Evolutionary conservation across 495 filamentous ascomycete genomes (phyloP), one percentile per base, ranked within the genome.

Genomic region (Bathelium albidoporum): DNA sequence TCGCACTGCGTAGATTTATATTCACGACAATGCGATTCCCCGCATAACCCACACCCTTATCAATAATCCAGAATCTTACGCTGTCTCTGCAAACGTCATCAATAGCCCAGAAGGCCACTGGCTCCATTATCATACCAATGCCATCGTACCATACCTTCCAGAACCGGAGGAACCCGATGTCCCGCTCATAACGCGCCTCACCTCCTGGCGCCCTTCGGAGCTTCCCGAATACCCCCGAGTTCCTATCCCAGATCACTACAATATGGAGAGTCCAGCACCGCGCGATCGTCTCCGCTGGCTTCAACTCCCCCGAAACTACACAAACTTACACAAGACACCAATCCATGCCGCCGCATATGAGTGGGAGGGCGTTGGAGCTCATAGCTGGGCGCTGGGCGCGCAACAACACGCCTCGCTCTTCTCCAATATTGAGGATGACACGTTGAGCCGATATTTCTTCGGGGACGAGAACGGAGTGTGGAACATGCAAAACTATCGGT

Each of bases 381-480:
- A 68, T 2, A 74, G 78, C 9, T 83, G 81, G 81, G 76, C 75
- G 2, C 74, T 81, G n/a, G 74, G 75, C 59, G 79, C 79, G 3
- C 81, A 83, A 67, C 78, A 81, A 55, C 81, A 84, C 62, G 82
- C 82, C 64, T 81, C 77, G 2, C 79, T 84, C 62, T 71, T 84
- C 12, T 69, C 77, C 24, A 79, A 84, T 62, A 73, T 84, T 2
- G 80, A 82, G 65, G 64, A 69, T 5, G 70, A 75, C 49, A 68
- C 76, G 16, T 64, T 82, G 61, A 66, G 68, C 41, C 74, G 69
- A n/a, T 84, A 84, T 67, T 81, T 81, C 61, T 84, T 83, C 63
- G 49, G 49, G 9, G 49, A 55, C 16, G 49, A 55, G 16, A 28
- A 9, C 5, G 49, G 49, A 20, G 49, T 55, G 5, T 55, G 49